phyloP scores from a whole-genome alignment of 371 early-diverging fungal genomes.

The Mucor velutinosus region DNA sequence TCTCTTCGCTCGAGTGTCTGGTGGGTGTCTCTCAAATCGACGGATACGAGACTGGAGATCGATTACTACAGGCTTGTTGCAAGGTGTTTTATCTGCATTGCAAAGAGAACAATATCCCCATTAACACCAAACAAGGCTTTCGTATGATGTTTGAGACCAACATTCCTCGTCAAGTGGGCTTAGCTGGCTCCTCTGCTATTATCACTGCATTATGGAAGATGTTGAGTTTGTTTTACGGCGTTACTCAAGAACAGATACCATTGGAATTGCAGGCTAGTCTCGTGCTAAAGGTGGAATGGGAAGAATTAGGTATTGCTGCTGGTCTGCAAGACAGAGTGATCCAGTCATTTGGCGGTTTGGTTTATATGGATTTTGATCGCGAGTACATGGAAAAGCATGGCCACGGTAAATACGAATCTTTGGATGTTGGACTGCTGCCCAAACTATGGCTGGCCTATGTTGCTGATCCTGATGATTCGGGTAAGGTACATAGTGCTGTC shows the following conservation, averaged over 20 bases:
- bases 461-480: conserved; percentile 66
- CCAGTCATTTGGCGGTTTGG: conserved; percentile 66
- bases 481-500: conserved; percentile 67
- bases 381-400: conserved; percentile 56
- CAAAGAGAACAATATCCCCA: conserved; percentile 32
- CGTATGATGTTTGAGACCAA: conserved; percentile 59
- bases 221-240: conserved; percentile 49
- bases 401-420: conserved; percentile 56
- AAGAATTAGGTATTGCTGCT: conserved; percentile 66
- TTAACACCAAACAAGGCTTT: conserved; percentile 56
- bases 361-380: conserved; percentile 72
- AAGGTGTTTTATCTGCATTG: conserved; percentile 63
- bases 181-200: conserved; percentile 72
- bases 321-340: conserved; percentile 75
- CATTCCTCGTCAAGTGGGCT: conserved; percentile 75
- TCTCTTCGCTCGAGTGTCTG: conserved; percentile 42
- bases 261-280: conserved; percentile 60
- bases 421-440: conserved; percentile 47
- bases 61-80: conserved; percentile 61
- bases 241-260: conserved; percentile 44
- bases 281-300: conserved; percentile 60
- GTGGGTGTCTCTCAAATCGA: conserved; percentile 45
- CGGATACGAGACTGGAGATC: conserved; percentile 63
- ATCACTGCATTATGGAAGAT: conserved; percentile 63
- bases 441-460: conserved; percentile 61